Conservation (phyloP, 371 early-diverging fungal species). For the Umbelopsis sp. region DNA sequence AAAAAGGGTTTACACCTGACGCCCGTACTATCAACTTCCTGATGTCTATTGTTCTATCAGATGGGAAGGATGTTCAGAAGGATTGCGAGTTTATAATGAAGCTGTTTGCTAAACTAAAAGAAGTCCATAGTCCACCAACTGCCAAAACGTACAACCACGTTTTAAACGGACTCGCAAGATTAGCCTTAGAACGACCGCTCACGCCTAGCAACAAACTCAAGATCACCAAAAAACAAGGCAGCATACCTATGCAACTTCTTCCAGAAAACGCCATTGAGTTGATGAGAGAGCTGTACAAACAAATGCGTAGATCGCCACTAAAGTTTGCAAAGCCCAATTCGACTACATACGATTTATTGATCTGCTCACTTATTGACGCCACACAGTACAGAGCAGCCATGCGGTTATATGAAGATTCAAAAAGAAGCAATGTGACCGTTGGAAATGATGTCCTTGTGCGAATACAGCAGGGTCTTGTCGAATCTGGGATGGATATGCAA, state of each 20-base stretch:
- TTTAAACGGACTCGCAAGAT: conserved; percentile 18
- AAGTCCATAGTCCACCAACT: conserved; percentile 32
- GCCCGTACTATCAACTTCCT: conserved; percentile 2
- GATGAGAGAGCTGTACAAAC: conserved; percentile 27
- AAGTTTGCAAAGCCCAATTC: conserved; percentile 37
- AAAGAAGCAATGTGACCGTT: conserved; percentile 24
- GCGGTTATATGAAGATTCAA: conserved; percentile 41
- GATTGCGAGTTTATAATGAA: conserved; percentile 8
- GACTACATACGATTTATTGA: conserved; percentile 42
- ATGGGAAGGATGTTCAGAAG: conserved; percentile 34
- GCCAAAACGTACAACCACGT: conserved; percentile 43
- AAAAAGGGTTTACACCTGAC: conserved; percentile 11
- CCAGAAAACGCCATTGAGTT: not conserved
- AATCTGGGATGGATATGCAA: conserved; percentile 32
- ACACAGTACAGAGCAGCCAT: conserved; percentile 38
- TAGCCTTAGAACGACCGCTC: not conserved
- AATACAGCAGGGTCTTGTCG: conserved; percentile 37
- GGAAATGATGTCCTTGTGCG: conserved; percentile 20
- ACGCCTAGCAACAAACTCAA: not conserved
- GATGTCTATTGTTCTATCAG: conserved; percentile 18
- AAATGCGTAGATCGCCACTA: conserved; percentile 30
- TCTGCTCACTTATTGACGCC: conserved; percentile 29
- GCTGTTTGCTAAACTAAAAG: conserved; percentile 1
- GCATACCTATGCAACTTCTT: conserved; percentile 17
- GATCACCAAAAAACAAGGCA: conserved; percentile 2